These are phyloP conservation scores for Tetraselmis striata DNA, from an alignment of 139 green algal genomes.

Conservation along the genomic window DNA sequence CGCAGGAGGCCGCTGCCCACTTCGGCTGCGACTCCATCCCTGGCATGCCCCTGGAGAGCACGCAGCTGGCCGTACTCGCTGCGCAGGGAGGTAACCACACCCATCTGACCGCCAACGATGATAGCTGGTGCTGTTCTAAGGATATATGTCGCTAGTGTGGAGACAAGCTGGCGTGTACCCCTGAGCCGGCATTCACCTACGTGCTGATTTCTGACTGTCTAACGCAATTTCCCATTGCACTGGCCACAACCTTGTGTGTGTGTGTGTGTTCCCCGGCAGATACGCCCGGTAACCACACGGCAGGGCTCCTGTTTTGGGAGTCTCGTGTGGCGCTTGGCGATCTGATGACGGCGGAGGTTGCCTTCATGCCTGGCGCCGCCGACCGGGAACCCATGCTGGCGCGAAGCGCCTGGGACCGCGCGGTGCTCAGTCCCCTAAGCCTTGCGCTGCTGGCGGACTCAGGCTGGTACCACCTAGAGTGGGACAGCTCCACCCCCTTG, in stretches of 20 bases:
- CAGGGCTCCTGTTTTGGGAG: not conserved
- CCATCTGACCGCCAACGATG: too few species aligned
- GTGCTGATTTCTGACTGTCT: too few species aligned
- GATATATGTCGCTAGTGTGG: too few species aligned
- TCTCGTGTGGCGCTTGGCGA: not conserved
- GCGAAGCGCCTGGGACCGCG: not conserved
- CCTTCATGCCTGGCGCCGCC: not conserved
- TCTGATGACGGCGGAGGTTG: not conserved
- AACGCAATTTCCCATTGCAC: too few species aligned
- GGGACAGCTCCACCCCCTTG: not conserved
- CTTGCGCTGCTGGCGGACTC: not conserved
- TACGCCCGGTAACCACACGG: not conserved
- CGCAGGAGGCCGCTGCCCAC: not conserved
- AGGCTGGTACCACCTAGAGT: not conserved
- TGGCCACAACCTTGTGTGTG: too few species aligned
- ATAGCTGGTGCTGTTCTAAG: too few species aligned
- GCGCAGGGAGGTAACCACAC: too few species aligned
- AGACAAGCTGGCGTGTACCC: too few species aligned
- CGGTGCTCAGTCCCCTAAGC: not conserved
- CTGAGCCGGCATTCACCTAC: too few species aligned
- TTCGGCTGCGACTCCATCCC: not conserved
- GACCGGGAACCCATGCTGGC: not conserved
- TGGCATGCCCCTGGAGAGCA: not conserved
- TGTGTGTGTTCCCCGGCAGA: too few species aligned
- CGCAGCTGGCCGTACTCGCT: too few species aligned